Base-by-base conservation (phyloP, 2,329 filamentous ascomycete genomes). In the Paecilomyces niveus region DNA sequence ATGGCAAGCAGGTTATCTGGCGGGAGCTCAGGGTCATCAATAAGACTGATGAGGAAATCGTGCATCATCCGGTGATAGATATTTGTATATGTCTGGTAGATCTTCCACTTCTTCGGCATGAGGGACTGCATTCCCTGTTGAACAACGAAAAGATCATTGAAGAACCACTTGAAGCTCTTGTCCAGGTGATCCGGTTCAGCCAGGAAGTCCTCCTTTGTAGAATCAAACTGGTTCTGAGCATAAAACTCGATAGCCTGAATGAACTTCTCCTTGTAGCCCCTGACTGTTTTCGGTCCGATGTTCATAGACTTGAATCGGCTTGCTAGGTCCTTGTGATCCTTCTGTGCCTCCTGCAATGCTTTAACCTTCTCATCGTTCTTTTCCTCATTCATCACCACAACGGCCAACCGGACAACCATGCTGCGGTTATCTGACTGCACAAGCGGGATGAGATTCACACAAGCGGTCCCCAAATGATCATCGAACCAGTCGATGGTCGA, bases 241-340 rank as follows among this genome's bases (percentile, higher is more conserved):
- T 85, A 87, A 59, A 87, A 80, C 67, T 87, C 84, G 69, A 97
- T 91, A 45, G 89, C 87, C 68, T 89, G 83, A 45, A 96, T 75
- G 72, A 97, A 97, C 72, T 96, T 96, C 67, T 96, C 90, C 78
- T 97, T 99, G 79, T 99, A 99, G 2, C 93, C 94, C 63, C 93
- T 87, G 56, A 95, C 86, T 63, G 92, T 90, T 74, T 95, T 95
- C 22, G 93, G 91, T 1, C 93, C 93, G 64, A 93, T 89, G 9
- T 92, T 93, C 75, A 99, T 96, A 66, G 91, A 93, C 77, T 96
- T 92, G 79, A 99, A 96, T 55, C 93, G 85, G 53, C 88, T 88
- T 9, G 92, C 94, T 70, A 99, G 89, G 72, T 97, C 93, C 72
- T 93, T 92, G 75, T 97, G 95, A 70, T 97, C 93, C 68, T 90